Conservation (phyloP, 805 yeast genomes). For the Lachancea quebecensis region DNA sequence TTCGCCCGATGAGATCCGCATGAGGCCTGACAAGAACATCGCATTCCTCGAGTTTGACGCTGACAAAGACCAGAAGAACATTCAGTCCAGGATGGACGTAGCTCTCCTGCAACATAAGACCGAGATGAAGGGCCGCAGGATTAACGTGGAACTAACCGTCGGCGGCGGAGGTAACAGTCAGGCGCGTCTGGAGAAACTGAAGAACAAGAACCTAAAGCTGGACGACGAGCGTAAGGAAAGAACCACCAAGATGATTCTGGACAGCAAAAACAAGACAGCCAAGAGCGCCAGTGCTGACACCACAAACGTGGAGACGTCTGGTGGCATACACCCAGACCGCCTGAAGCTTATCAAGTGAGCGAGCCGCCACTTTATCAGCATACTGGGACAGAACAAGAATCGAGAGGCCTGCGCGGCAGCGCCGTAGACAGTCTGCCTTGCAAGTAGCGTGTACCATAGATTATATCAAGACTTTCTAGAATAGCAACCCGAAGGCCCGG, state of each 20-base stretch:
- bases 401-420: too few relatives aligned
- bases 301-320: constrained; percentile 39
- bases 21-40: constrained; percentile 81
- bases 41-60: constrained; percentile 82
- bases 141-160: constrained; percentile 92
- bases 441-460: too few relatives aligned
- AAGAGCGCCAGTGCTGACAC: constrained; percentile 3
- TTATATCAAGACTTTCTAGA: too few relatives aligned
- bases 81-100: constrained; percentile 72
- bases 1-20: constrained; percentile 68
- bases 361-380: not conserved
- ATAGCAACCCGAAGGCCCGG: too few relatives aligned
- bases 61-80: constrained; percentile 38
- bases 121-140: constrained; percentile 58
- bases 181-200: constrained; percentile 59
- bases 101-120: constrained; percentile 85
- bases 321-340: constrained; percentile 28
- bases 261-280: constrained; percentile 32
- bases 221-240: constrained; percentile 61
- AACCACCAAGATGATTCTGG: constrained; percentile 41
- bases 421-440: too few relatives aligned
- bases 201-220: constrained; percentile 70
- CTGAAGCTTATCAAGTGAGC: constrained; percentile 1
- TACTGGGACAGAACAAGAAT: too few relatives aligned
- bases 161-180: constrained; percentile 96